These are phyloP conservation scores for Pseudoscleropodium purum DNA, from an alignment of 225 moss, liverwort and hornwort species.

Conservation along the genomic window DNA sequence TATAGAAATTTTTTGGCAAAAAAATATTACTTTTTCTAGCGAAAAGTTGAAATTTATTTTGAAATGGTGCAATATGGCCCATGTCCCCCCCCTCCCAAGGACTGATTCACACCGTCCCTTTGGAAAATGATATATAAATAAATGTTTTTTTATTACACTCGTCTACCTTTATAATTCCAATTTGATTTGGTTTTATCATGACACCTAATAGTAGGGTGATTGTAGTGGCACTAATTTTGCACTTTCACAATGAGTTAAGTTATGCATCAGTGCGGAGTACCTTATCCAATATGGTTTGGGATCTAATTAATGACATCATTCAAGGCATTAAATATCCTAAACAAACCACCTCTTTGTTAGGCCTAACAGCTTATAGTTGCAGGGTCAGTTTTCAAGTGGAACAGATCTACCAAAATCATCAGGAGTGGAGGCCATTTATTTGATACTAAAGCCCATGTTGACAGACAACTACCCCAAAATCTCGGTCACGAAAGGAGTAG, in stretches of 20 bases:
- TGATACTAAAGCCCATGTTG: too few relatives aligned
- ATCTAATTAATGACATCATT: not conserved
- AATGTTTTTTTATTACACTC: too few relatives aligned
- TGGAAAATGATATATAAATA: too few relatives aligned
- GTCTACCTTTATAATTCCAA: not conserved
- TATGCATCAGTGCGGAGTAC: not conserved
- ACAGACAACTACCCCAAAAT: too few relatives aligned
- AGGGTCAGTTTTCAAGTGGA: not conserved
- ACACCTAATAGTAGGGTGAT: not conserved
- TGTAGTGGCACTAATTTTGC: not conserved
- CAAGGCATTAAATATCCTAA: not conserved
- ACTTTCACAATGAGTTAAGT: not conserved
- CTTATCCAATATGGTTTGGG: not conserved
- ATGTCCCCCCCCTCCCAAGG: too few relatives aligned
- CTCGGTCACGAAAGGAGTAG: too few relatives aligned
- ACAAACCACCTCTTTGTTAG: not conserved
- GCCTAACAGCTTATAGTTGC: constrained; percentile 2
- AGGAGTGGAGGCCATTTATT: not conserved
- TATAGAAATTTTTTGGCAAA: too few relatives aligned
- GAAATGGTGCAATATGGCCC: too few relatives aligned
- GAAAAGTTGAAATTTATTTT: too few relatives aligned
- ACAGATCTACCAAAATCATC: not conserved
- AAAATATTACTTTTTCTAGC: too few relatives aligned
- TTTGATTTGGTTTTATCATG: not conserved
- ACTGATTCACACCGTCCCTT: too few relatives aligned